These are phyloP conservation scores for Phytophthora pinifolia DNA, from an alignment of 352 stramenopile genomes.

Conservation along the genomic window DNA sequence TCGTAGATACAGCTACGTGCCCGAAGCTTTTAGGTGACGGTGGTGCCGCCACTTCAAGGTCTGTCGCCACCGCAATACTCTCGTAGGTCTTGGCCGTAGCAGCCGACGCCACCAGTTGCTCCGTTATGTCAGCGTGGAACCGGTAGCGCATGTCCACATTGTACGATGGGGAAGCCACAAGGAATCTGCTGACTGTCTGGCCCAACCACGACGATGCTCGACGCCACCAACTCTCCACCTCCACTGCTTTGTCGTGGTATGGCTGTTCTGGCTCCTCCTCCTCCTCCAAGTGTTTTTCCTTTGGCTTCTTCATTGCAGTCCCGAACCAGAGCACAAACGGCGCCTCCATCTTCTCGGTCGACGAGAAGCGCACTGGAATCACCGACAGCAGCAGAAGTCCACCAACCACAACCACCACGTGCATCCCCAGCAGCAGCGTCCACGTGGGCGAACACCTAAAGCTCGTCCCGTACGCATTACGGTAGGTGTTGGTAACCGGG, in stretches of 20 bases:
- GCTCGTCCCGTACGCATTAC: constrained; percentile 58
- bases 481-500: constrained; percentile 41
- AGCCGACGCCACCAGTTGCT: constrained; percentile 18
- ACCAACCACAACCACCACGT: constrained; percentile 31
- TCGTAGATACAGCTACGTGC: neutral
- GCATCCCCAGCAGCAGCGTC: constrained; percentile 36
- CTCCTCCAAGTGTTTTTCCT: constrained; percentile 4
- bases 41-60: constrained; percentile 10
- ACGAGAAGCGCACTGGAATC: constrained; percentile 36
- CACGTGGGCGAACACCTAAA: constrained; percentile 54
- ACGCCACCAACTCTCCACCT: constrained; percentile 10
- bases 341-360: constrained; percentile 20
- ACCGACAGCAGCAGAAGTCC: constrained; percentile 45
- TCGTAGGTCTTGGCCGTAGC: constrained; percentile 41
- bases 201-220: constrained; percentile 9
- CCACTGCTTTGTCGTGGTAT: neutral
- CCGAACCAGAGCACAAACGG: constrained; percentile 43
- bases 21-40: neutral
- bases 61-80: constrained; percentile 48
- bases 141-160: constrained; percentile 26
- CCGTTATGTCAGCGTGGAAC: constrained; percentile 33
- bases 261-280: neutral
- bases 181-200: neutral
- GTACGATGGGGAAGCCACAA: neutral
- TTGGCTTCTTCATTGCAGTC: constrained; percentile 6